Evolutionary conservation across 257 asterid species (phyloP).

Genomic region (Forsythia suspensa): DNA sequence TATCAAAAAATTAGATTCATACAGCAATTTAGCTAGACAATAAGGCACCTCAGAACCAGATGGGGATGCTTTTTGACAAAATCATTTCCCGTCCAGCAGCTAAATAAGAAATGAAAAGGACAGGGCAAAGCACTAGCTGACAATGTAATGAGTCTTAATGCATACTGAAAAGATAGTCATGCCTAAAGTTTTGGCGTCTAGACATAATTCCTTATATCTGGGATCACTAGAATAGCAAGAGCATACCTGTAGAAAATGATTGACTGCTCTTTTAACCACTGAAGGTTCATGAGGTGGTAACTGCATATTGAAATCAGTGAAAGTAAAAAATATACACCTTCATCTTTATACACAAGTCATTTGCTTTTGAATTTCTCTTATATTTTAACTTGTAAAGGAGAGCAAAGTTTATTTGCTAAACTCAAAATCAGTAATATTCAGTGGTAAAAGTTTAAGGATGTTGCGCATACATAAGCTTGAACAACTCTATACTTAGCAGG

Average conservation of each 20-base stretch:
- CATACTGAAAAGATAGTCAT: neutral
- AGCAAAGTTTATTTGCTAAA: neutral
- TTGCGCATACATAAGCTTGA: neutral
- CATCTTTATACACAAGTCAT: neutral
- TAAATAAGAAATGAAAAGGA: neutral
- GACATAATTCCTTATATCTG: neutral
- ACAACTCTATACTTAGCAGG: neutral
- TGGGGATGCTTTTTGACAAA: neutral
- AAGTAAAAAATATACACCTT: neutral
- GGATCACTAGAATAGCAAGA: constrained; percentile 12
- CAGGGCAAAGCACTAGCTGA: neutral
- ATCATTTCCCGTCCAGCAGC: neutral
- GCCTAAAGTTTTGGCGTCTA: neutral
- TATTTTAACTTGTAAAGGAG: neutral
- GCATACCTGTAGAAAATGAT: constrained; percentile 83
- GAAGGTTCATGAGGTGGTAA: constrained; percentile 83
- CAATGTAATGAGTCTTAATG: neutral
- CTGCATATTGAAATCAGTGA: constrained; percentile 43
- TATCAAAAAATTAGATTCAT: neutral
- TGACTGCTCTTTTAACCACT: constrained; percentile 77
- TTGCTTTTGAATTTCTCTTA: neutral
- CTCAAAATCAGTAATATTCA: neutral
- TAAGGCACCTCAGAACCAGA: neutral
- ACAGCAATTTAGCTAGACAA: neutral
- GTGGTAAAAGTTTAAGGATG: neutral